Percentiles rank a stretch among this genome's conserved stretches.
Evolutionary conservation across 352 stramenopile species (phyloP).

Genomic region (Globisporangium cederbergense): DNA sequence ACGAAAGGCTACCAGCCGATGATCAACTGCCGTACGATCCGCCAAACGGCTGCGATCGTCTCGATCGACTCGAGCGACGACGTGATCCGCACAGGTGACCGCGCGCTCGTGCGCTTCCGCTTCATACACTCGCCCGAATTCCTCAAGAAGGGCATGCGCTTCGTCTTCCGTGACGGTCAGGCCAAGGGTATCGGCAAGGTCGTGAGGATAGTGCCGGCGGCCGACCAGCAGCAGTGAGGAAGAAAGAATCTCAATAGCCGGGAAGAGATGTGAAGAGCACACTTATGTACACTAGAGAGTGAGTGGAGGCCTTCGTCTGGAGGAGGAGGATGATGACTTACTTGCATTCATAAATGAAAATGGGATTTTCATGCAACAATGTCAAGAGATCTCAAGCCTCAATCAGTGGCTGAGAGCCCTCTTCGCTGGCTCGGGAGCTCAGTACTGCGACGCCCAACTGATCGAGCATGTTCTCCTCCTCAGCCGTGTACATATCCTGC

Average conservation of each 20-base stretch:
- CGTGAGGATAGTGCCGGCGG: constrained; percentile 56
- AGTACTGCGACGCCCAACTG: constrained; percentile 27
- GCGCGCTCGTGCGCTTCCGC: constrained; percentile 84
- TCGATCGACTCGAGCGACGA: constrained; percentile 81
- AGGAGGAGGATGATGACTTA: neutral
- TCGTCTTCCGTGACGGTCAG: constrained; percentile 97
- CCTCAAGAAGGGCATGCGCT: constrained; percentile 93
- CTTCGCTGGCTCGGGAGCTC: constrained; percentile 14
- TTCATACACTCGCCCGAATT: constrained; percentile 95
- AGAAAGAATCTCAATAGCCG: neutral
- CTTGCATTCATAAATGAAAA: neutral
- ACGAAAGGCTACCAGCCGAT: constrained; percentile 92
- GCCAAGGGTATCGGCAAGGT: constrained; percentile 96
- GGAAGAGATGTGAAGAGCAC: neutral
- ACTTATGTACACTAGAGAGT: constrained; percentile 17
- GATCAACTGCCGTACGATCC: constrained; percentile 91
- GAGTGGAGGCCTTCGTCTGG: neutral
- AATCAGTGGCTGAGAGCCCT: neutral
- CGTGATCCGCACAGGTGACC: constrained; percentile 89
- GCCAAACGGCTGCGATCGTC: constrained; percentile 89
- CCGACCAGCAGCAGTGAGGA: constrained; percentile 15
- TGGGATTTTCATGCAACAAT: neutral
- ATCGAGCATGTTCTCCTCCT: constrained; percentile 74
- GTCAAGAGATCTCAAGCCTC: neutral
- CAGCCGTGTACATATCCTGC: constrained; percentile 72